Conservation (phyloP, 2,329 filamentous ascomycete species). For the Cryphonectria naterciae region DNA sequence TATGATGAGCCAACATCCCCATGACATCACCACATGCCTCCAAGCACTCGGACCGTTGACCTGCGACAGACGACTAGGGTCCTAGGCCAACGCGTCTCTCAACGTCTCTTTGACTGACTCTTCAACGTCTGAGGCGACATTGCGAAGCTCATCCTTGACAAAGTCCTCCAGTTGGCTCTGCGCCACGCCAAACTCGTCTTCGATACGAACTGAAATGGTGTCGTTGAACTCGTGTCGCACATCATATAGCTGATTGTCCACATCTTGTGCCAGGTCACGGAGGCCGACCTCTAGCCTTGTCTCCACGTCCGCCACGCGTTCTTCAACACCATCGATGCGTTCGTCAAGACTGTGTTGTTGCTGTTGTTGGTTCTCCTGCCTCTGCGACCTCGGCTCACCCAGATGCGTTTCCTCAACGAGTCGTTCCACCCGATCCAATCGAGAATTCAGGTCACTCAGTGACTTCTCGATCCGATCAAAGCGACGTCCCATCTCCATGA, state of each 20-base stretch:
- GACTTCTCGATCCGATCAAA: conserved; percentile 25
- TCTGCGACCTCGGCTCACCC: background rate
- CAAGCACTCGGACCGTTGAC: background rate
- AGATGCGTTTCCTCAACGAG: conserved; percentile 3
- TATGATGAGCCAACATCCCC: background rate
- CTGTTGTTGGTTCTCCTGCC: background rate
- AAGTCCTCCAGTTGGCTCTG: conserved; percentile 28
- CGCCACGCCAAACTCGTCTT: conserved; percentile 27
- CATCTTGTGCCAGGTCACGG: conserved; percentile 15
- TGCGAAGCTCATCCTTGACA: conserved; percentile 25
- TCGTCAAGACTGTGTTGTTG: conserved; percentile 8
- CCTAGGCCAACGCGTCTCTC: conserved; percentile 18
- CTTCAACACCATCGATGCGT: conserved; percentile 21
- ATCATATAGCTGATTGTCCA: conserved; percentile 24
- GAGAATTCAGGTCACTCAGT: conserved; percentile 11
- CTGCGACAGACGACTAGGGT: background rate
- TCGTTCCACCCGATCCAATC: conserved; percentile 22
- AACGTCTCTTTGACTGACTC: conserved; percentile 24
- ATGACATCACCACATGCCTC: background rate
- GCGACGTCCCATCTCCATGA: conserved; percentile 24
- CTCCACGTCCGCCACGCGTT: conserved; percentile 20
- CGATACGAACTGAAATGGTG: conserved; percentile 20
- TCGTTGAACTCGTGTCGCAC: conserved; percentile 23
- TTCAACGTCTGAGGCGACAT: conserved; percentile 25
- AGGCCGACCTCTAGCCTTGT: conserved; percentile 22